Conservation (phyloP, 192 early-diverging fungal species). For the Anaeromyces robustus region DNA sequence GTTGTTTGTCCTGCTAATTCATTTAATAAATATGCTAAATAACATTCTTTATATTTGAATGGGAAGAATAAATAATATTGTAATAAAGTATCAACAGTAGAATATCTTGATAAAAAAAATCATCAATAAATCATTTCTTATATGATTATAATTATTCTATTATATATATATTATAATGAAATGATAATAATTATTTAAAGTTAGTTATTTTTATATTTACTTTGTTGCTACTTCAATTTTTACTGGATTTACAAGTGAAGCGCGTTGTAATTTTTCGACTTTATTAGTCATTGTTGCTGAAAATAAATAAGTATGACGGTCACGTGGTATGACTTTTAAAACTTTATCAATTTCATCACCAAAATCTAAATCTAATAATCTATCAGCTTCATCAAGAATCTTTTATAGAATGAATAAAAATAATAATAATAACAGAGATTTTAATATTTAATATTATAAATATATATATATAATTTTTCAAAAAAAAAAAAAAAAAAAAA, state of each 20-base stretch:
- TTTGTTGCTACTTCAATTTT: conserved; percentile 92
- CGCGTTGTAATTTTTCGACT: conserved; percentile 88
- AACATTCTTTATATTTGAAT: conserved; percentile 84
- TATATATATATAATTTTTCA: too few species aligned
- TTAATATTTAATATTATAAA: too few species aligned
- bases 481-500: conserved; percentile 3
- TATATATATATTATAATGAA: too few species aligned
- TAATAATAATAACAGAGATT: too few species aligned
- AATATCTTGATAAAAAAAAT: too few species aligned
- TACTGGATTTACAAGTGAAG: conserved; percentile 78
- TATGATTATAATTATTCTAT: too few species aligned
- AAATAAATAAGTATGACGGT: too few species aligned
- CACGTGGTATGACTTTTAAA: too few species aligned
- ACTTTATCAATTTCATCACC: too few species aligned
- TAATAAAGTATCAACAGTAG: conserved; percentile 8
- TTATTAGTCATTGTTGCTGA: conserved; percentile 98
- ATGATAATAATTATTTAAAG: too few species aligned
- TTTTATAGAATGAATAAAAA: conserved; percentile 3
- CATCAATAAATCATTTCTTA: too few species aligned
- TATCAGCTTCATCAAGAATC: conserved; percentile 71
- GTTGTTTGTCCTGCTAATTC: conserved; percentile 78
- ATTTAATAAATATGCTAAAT: conserved; percentile 84
- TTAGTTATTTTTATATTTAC: conserved; percentile 19
- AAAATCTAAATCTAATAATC: too few species aligned
- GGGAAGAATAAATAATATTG: conserved; percentile 98